phyloP scores from a whole-genome alignment of 306 rosid species.

The Castanea mollissima region DNA sequence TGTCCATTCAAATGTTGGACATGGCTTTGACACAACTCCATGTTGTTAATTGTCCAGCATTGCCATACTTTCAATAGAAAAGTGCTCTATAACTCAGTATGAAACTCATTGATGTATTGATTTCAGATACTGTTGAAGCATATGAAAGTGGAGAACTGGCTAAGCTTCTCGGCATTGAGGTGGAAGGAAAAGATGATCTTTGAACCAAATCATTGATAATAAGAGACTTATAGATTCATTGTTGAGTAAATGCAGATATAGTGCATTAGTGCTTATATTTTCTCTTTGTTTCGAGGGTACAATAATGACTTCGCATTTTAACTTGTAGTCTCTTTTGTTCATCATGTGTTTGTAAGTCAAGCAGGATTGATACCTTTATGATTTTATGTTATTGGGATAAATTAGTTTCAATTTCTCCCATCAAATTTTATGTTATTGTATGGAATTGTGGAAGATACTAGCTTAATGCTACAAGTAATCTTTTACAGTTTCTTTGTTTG shows the following conservation, averaged over 20 bases:
- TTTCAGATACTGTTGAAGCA: constrained; percentile 73
- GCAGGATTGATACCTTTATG: background rate
- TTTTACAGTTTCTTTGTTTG: background rate
- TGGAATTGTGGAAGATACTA: background rate
- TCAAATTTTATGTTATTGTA: background rate
- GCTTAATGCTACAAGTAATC: background rate
- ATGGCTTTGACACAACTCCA: background rate
- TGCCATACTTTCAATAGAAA: no score
- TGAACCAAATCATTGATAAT: constrained; percentile 30
- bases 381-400: no score
- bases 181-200: constrained; percentile 43
- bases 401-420: background rate
- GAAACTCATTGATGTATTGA: constrained; percentile 8
- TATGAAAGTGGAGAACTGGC: constrained; percentile 72
- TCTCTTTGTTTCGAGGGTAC: background rate
- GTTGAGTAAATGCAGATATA: background rate
- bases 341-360: background rate
- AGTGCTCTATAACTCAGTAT: background rate
- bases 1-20: background rate
- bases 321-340: background rate
- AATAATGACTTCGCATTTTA: background rate
- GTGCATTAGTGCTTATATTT: background rate
- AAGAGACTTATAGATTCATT: background rate
- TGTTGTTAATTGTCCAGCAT: background rate
- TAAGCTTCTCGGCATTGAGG: constrained; percentile 62